Evolutionary conservation across 495 filamentous ascomycete species (phyloP).

Genomic region (Podospora bellae-mahoneyi): DNA sequence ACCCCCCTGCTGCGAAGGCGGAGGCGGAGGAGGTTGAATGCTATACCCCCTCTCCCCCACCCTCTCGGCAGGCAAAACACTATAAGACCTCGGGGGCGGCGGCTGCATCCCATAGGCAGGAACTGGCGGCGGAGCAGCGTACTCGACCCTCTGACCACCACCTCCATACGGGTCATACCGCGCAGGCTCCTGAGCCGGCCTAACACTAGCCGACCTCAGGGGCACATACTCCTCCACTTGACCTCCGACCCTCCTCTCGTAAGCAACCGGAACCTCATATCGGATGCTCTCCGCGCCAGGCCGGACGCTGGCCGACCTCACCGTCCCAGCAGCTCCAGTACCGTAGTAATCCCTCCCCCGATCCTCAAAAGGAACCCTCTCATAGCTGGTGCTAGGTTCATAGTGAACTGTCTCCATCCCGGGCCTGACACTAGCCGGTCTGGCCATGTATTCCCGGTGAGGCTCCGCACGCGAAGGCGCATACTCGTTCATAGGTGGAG

Average conservation of each 20-base stretch:
- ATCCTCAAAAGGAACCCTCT: conserved; percentile 37
- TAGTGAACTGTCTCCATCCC: conserved; percentile 19
- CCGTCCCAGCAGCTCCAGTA: conserved; percentile 16
- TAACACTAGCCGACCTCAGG: conserved; percentile 29
- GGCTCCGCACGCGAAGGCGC: conserved; percentile 41
- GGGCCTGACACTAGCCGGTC: conserved; percentile 58
- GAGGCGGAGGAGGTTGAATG: conserved; percentile 25
- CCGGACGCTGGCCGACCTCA: conserved; percentile 55
- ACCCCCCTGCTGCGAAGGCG: background rate
- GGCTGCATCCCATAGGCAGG: conserved; percentile 32
- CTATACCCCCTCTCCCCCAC: conserved; percentile 36
- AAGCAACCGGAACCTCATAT: conserved; percentile 47
- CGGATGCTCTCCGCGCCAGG: conserved; percentile 45
- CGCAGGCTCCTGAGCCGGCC: conserved; percentile 14
- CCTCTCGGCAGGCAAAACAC: conserved; percentile 35
- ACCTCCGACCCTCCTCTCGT: conserved; percentile 51
- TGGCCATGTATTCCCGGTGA: conserved; percentile 53
- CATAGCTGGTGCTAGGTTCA: conserved; percentile 21
- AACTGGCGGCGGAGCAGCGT: conserved; percentile 27
- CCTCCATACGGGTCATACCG: conserved; percentile 29
- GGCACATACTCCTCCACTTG: conserved; percentile 30
- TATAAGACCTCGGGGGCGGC: conserved; percentile 40
- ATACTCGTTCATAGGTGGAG: conserved; percentile 41
- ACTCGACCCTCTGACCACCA: conserved; percentile 38
- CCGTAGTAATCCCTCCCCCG: conserved; percentile 46